Conservation (phyloP, 352 stramenopile genomes). For the Aphanomyces stellatus region DNA sequence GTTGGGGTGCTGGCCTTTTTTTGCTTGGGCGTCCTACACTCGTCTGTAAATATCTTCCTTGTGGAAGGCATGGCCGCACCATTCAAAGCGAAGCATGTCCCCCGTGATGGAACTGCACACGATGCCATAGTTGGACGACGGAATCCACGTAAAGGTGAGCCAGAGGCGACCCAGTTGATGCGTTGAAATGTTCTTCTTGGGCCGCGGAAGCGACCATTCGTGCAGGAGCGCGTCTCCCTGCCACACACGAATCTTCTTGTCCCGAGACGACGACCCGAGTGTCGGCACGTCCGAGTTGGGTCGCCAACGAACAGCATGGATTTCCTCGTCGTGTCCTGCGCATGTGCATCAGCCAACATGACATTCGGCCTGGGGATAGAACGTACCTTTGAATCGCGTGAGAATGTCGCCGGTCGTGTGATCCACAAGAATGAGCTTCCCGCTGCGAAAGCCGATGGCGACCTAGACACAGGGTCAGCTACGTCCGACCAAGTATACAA, state of each 20-base stretch:
- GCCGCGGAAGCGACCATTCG: constrained; percentile 41
- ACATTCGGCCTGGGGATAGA: not conserved
- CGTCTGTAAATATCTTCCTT: not conserved
- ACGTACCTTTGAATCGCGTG: constrained; percentile 32
- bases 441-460: constrained; percentile 63
- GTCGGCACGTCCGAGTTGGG: constrained; percentile 19
- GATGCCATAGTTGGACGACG: constrained; percentile 22
- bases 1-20: constrained; percentile 33
- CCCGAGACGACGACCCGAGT: constrained; percentile 55
- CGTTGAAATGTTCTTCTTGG: constrained; percentile 49
- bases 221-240: constrained; percentile 23
- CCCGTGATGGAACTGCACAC: constrained; percentile 69
- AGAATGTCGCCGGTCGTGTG: constrained; percentile 25
- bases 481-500: too few species aligned
- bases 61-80: constrained; percentile 21
- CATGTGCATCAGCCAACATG: not conserved
- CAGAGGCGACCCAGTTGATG: constrained; percentile 63
- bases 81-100: constrained; percentile 55
- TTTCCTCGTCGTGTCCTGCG: constrained; percentile 53
- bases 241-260: constrained; percentile 68
- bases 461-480: too few species aligned
- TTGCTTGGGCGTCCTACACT: constrained; percentile 5
- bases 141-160: constrained; percentile 58
- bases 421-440: constrained; percentile 51
- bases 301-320: constrained; percentile 48